Conservation (phyloP, 2,329 filamentous ascomycete species). For the Curvularia spicifera region DNA sequence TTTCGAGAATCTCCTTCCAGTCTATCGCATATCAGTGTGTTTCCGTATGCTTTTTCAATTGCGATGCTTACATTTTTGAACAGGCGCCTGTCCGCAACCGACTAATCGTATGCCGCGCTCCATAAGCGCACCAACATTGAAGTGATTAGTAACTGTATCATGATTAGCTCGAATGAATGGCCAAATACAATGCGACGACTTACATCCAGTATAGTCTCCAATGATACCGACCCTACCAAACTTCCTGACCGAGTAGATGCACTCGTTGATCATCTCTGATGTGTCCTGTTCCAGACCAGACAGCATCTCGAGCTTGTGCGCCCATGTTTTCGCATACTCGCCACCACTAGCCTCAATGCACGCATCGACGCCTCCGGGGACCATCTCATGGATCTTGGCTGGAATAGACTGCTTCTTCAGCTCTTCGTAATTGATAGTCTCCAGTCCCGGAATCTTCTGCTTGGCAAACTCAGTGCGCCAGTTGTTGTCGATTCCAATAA, state of each 20-base stretch:
- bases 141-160: slow-evolving; percentile 68
- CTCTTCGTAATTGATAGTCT: slow-evolving; percentile 72
- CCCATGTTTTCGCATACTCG: slow-evolving; percentile 67
- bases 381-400: slow-evolving; percentile 73
- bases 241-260: slow-evolving; percentile 73
- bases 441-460: slow-evolving; percentile 65
- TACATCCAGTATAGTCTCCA: slow-evolving; percentile 67
- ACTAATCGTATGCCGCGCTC: slow-evolving; percentile 80
- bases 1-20: slow-evolving; percentile 76
- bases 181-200: not conserved
- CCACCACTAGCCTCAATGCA: slow-evolving; percentile 71
- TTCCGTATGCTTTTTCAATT: too few relatives aligned
- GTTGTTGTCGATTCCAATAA: slow-evolving; percentile 80
- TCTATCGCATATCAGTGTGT: slow-evolving; percentile 45
- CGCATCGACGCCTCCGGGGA: slow-evolving; percentile 72
- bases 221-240: slow-evolving; percentile 78
- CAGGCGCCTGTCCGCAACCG: slow-evolving; percentile 71
- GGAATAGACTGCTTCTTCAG: slow-evolving; percentile 70
- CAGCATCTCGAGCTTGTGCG: slow-evolving; percentile 64
- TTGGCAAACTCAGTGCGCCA: slow-evolving; percentile 73
- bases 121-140: slow-evolving; percentile 85
- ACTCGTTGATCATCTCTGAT: slow-evolving; percentile 79
- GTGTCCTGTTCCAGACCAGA: slow-evolving; percentile 82
- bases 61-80: slow-evolving; percentile 65
- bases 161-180: not conserved